phyloP scores from a whole-genome alignment of 768 basidiomycete species.

The Leucocoprinus sp. region DNA sequence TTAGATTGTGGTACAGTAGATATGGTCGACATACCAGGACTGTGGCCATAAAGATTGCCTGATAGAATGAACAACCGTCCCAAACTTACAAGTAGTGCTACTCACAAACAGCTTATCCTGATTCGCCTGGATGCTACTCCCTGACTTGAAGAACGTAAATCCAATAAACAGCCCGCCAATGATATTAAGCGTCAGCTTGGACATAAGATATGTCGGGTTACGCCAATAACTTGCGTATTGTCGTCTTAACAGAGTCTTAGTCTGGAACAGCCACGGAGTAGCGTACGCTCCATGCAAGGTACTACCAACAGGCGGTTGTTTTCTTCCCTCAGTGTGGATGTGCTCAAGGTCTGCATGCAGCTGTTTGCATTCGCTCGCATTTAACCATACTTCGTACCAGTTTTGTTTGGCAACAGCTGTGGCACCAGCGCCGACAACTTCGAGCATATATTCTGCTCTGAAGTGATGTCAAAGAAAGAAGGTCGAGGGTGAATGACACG shows the following conservation, averaged over 20 bases:
- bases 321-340: slow-evolving; percentile 46
- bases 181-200: slow-evolving; percentile 50
- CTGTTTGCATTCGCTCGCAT: slow-evolving; percentile 26
- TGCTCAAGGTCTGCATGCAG: slow-evolving; percentile 31
- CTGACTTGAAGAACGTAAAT: slow-evolving; percentile 58
- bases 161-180: slow-evolving; percentile 48
- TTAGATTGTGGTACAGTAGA: background rate
- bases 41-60: slow-evolving; percentile 46
- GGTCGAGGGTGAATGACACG: slow-evolving; percentile 11
- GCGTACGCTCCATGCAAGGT: slow-evolving; percentile 39
- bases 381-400: slow-evolving; percentile 48
- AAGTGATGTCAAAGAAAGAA: slow-evolving; percentile 19
- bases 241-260: slow-evolving; percentile 32
- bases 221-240: slow-evolving; percentile 43
- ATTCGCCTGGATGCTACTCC: slow-evolving; percentile 43
- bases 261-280: slow-evolving; percentile 45
- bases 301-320: slow-evolving; percentile 29
- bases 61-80: background rate
- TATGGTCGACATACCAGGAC: slow-evolving; percentile 27
- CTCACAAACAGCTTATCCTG: slow-evolving; percentile 63
- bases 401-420: slow-evolving; percentile 43
- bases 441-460: slow-evolving; percentile 58
- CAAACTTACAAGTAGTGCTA: slow-evolving; percentile 12
- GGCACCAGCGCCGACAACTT: slow-evolving; percentile 68
- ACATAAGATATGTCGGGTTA: slow-evolving; percentile 51